Evolutionary conservation across 129 eudicot genomes (phyloP), one percentile per base, ranked within the genome.

Genomic region (Helichrysum umbraculigerum): DNA sequence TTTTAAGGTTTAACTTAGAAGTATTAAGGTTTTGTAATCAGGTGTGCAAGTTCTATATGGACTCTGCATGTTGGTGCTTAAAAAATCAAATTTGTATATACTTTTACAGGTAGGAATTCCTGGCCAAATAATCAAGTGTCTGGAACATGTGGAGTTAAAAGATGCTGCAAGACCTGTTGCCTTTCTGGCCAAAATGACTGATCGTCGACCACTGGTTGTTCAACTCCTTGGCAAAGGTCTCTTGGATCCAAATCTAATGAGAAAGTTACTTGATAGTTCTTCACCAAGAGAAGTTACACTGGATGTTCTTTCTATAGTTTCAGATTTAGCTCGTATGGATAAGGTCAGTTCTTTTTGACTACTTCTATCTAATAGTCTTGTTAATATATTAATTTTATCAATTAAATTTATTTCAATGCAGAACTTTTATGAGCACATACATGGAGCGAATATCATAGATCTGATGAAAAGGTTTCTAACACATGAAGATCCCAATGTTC

Each of bases 301-400:
- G 39, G 97, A 95, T 57, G 74, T 86, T 77, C 84, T 95, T 8
- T 89, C 90, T 89, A 89, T 91, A 50, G 78, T 95, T 63, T 95
- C 99, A 66, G 99, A 95, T 78, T 79, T 95, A 52, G 97, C 99
- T 69, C 99, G 99, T 21, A 89, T 91, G 97, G 96, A 95, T 75
- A 91, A 91, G 97, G 99, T 91, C 42, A 67, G 81, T 51, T 12
- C 15, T 60, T 34, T 54, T 66, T 66, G 28, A 17, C 16, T 59
- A 59, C n/a, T 44, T 60, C 30, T 59, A 30, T 21, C 16, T 11
- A 21, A 17, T 19, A 59, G 39, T 34, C 50, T 34, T 19, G 12
- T 35, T 57, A 66, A 75, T 41, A 42, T 42, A 33, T 28, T 15
- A 16, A 1, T 6, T 17, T 34, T 6, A 34, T 2, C 7, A 57